A percentile compares a stretch with the other conserved stretches of the same genome.
Evolutionary conservation across 345 rosid species (phyloP).

Genomic region (Citrus reticulata): DNA sequence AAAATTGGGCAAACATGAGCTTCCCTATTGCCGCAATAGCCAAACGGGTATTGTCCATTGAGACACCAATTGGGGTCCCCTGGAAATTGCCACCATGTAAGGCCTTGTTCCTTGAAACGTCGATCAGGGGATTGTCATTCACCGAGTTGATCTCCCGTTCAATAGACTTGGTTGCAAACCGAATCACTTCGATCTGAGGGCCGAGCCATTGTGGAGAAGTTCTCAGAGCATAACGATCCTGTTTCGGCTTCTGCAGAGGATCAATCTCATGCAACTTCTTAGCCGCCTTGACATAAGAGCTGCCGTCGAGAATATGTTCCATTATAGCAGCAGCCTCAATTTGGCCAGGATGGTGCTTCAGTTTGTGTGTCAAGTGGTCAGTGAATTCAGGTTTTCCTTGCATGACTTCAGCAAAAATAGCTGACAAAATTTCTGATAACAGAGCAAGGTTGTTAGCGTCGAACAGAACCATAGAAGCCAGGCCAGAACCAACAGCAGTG

Average conservation of each 20-base stretch:
- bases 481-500: slow-evolving; percentile 68
- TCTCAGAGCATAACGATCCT: slow-evolving; percentile 50
- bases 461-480: slow-evolving; percentile 55
- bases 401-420: slow-evolving; percentile 54
- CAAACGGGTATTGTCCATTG: slow-evolving; percentile 50
- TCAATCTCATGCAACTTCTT: slow-evolving; percentile 42
- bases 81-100: slow-evolving; percentile 70
- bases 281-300: slow-evolving; percentile 40
- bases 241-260: slow-evolving; percentile 52
- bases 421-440: slow-evolving; percentile 40
- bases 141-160: slow-evolving; percentile 57
- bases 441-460: slow-evolving; percentile 39
- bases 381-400: slow-evolving; percentile 51
- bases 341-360: slow-evolving; percentile 62
- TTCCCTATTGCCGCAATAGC: slow-evolving; percentile 49
- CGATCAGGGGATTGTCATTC: slow-evolving; percentile 67
- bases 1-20: slow-evolving; percentile 57
- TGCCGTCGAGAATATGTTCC: slow-evolving; percentile 50
- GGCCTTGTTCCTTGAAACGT: slow-evolving; percentile 66
- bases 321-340: slow-evolving; percentile 59
- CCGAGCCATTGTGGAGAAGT: slow-evolving; percentile 65
- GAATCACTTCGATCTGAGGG: slow-evolving; percentile 52
- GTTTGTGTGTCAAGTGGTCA: slow-evolving; percentile 49
- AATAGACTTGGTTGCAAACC: slow-evolving; percentile 40
- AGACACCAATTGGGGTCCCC: slow-evolving; percentile 60